These are phyloP conservation scores for Aleurites moluccanus DNA, from an alignment of 441 rosid genomes.

Conservation along the genomic window DNA sequence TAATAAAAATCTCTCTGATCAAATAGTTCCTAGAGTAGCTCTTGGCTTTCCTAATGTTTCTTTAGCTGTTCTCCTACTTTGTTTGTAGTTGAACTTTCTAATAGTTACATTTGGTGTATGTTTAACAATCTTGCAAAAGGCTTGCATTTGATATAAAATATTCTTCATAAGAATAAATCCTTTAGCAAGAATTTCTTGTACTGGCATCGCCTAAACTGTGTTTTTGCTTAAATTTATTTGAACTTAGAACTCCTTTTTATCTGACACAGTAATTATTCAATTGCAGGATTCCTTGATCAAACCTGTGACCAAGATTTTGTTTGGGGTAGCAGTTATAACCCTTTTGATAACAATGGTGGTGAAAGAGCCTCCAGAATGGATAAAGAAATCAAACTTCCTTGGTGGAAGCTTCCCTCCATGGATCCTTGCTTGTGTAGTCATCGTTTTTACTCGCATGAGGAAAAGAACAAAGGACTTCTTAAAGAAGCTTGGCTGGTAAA, in stretches of 20 bases:
- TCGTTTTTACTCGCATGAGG: conserved; percentile 87
- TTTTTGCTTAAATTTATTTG: neutral
- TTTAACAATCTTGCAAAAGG: neutral
- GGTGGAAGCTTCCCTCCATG: conserved; percentile 73
- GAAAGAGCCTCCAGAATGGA: conserved; percentile 72
- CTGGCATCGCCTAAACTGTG: no score
- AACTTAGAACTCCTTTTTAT: neutral
- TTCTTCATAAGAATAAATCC: neutral
- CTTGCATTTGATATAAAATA: neutral
- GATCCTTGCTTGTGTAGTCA: conserved; percentile 78
- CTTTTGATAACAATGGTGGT: conserved; percentile 50
- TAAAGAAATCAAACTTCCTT: conserved; percentile 42
- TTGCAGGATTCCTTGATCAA: conserved; percentile 76
- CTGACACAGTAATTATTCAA: neutral
- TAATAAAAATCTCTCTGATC: neutral
- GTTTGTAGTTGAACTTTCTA: neutral
- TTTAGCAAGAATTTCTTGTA: no score
- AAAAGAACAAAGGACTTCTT: conserved; percentile 76
- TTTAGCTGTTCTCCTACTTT: neutral
- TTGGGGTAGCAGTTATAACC: conserved; percentile 57
- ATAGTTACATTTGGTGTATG: no score
- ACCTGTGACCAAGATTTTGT: conserved; percentile 74
- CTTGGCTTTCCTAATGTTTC: neutral
- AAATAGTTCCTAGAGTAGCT: neutral
- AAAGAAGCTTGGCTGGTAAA: conserved; percentile 58